These are phyloP conservation scores for Helotiales sp. DNA, from an alignment of 2,329 filamentous ascomycete genomes.

Conservation along the genomic window DNA sequence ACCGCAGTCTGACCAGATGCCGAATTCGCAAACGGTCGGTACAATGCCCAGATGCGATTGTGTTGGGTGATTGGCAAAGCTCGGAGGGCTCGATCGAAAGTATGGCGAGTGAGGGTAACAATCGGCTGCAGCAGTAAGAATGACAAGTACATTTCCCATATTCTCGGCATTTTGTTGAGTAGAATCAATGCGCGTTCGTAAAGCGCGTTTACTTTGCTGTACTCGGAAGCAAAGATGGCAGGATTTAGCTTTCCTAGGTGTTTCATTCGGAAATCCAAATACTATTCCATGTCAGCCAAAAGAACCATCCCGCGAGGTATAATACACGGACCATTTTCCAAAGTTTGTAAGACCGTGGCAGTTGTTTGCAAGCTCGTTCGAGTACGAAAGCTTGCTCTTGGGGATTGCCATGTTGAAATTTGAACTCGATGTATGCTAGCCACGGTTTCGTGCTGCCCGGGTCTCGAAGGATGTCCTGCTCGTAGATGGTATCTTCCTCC, in stretches of 20 bases:
- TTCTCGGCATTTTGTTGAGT: slow-evolving; percentile 96
- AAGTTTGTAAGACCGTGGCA: slow-evolving; percentile 94
- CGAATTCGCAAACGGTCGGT: slow-evolving; percentile 86
- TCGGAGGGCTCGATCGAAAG: slow-evolving; percentile 89
- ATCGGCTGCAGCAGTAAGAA: slow-evolving; percentile 92
- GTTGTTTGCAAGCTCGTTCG: slow-evolving; percentile 84
- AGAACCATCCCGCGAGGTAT: background rate
- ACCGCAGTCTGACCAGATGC: slow-evolving; percentile 88
- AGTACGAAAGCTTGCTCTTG: slow-evolving; percentile 85
- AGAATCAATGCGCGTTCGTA: slow-evolving; percentile 92
- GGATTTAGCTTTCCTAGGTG: slow-evolving; percentile 83
- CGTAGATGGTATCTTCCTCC: slow-evolving; percentile 91
- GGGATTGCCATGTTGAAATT: slow-evolving; percentile 78
- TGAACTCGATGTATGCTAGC: slow-evolving; percentile 92
- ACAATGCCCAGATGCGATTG: slow-evolving; percentile 91
- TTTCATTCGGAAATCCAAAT: slow-evolving; percentile 79
- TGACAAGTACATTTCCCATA: slow-evolving; percentile 96
- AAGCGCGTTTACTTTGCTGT: slow-evolving; percentile 88
- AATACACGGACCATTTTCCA: slow-evolving; percentile 80
- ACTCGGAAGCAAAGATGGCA: slow-evolving; percentile 76
- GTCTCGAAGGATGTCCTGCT: slow-evolving; percentile 90
- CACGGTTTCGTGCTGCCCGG: slow-evolving; percentile 87
- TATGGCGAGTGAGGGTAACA: slow-evolving; percentile 79
- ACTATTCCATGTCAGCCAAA: slow-evolving; percentile 49
- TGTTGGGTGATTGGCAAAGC: slow-evolving; percentile 94